Evolutionary conservation across 345 rosid species (phyloP), one percentile per base, ranked within the genome.

Genomic region (Abelmoschus esculentus): DNA sequence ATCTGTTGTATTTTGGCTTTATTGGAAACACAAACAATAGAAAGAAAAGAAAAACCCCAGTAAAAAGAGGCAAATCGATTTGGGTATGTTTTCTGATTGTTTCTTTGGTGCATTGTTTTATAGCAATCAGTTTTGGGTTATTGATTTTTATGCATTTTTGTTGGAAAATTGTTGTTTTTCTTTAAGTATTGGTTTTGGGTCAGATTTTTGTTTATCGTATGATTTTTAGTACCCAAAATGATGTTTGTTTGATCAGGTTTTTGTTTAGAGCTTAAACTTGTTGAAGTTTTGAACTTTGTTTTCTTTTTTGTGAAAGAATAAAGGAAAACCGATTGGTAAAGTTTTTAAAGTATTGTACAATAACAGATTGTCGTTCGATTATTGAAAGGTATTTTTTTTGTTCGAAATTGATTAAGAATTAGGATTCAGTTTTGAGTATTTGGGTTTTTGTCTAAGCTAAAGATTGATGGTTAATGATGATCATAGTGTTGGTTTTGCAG

Each of bases 41-140:
- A 38, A 38, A 62, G 42, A 62, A 47, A 47, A 54, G 12, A 7
- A 7, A 66, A 66, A 10, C 31, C 60, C 46, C 36, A 55, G 62
- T n/a, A 47, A 29, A 72, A 57, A 19, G 46, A 42, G 61, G 40
- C 63, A 8, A 67, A 31, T 70, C 49, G 54, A 8, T 69, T 46
- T 75, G 75, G 62, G 55, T 60, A 32, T 60, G 14, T 54, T 18
- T 3, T 17, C 17, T 2, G 19, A 69, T 40, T 44, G 40, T 66
- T 70, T 62, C 14, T 54, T 28, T 58, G 80, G 54, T 73, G 77
- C 77, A 73, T 80, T 67, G 66, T 66, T 66, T 66, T 66, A n/a
- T 31, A 52, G 60, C 64, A 66, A 76, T 73, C 78, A 31, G 66
- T 58, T 31, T 56, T 44, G 71, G 75, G 60, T 49, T 19, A 67